Base-by-base conservation (phyloP, 805 yeast species). In the Candida cerambycidarum region DNA sequence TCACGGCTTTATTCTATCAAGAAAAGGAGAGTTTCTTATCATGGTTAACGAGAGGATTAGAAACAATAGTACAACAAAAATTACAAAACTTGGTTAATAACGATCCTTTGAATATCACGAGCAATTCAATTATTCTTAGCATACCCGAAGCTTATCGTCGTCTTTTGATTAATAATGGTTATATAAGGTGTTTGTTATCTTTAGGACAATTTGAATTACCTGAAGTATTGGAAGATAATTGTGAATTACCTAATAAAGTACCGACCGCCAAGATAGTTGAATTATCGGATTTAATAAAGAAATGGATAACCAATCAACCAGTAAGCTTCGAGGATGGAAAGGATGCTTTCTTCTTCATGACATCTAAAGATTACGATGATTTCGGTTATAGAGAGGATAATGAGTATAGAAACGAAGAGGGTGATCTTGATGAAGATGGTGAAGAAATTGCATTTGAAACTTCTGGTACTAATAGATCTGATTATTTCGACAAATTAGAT, bases 151-250 rank as follows among this genome's bases (percentile, higher is more conserved):
- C 51, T 23, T 51, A 47, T 23, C 50, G 61, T 13, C 50, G 71
- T n/a, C 44, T 60, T 9, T 50, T 78, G 5, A 65, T 75, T 16
- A 68, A 67, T 14, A 78, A 81, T 42, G 73, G 80, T 2, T 64
- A 74, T 39, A 43, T 78, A 13, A 58, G 87, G 25, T 60, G 78
- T 23, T 56, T 82, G 13, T 58, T 82, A 39, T 56, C 58, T 8
- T 50, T 69, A 4, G 56, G 77, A 15, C 83, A 83, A 6, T 75
- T 72, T 44, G 63, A 59, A 4, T 42, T 75, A 12, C 78, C 80
- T 1, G 63, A 50, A 18, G 57, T 58, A 5, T 56, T 69, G 23
- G 66, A 61, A 23, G 76, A 67, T 33, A 54, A 54, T 3, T 77
- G 75, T 46, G 53, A 64, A 12, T 54, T 81, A 11, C 72, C 70